These are phyloP conservation scores for Cladosporium sp. DNA, from an alignment of 2,329 filamentous ascomycete species.

Conservation along the genomic window DNA sequence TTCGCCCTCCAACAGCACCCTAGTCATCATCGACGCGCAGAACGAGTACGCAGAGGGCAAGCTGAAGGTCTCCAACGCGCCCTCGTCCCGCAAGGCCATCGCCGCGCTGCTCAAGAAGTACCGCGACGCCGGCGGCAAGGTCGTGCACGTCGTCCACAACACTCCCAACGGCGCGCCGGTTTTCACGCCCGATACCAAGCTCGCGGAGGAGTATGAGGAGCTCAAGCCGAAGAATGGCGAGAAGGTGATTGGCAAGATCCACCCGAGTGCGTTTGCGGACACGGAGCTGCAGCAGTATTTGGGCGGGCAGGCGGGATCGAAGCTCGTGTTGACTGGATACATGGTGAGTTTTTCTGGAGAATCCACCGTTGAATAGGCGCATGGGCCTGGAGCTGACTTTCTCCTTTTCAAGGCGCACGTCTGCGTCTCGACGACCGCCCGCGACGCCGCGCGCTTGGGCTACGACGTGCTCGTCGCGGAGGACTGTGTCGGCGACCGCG, in stretches of 20 bases:
- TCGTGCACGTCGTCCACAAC: constrained; percentile 58
- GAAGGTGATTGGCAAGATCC: constrained; percentile 52
- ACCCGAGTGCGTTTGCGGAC: constrained; percentile 54
- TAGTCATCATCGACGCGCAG: constrained; percentile 65
- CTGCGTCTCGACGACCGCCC: constrained; percentile 56
- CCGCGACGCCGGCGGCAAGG: constrained; percentile 46
- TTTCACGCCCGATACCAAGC: constrained; percentile 56
- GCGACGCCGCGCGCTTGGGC: constrained; percentile 54
- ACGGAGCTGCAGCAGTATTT: constrained; percentile 54
- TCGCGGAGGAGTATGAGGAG: constrained; percentile 57
- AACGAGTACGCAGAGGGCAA: constrained; percentile 60
- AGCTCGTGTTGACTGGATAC: constrained; percentile 57
- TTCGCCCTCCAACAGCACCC: constrained; percentile 50
- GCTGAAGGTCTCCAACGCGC: constrained; percentile 51
- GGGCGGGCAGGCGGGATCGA: constrained; percentile 46
- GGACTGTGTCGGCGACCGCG: constrained; percentile 59
- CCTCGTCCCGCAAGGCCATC: constrained; percentile 51
- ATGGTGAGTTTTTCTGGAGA: constrained; percentile 36
- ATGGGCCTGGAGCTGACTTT: too few relatives aligned
- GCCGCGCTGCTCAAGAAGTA: constrained; percentile 53
- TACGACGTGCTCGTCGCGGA: constrained; percentile 58
- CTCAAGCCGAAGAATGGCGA: constrained; percentile 50
- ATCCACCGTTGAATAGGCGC: not conserved
- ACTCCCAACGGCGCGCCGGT: constrained; percentile 56
- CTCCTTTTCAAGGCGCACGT: constrained; percentile 50